A percentile compares a stretch with the other conserved stretches of the same genome.
These are phyloP conservation scores for Colletotrichum orbiculare DNA, from an alignment of 2,329 filamentous ascomycete species.

Conservation along the genomic window DNA sequence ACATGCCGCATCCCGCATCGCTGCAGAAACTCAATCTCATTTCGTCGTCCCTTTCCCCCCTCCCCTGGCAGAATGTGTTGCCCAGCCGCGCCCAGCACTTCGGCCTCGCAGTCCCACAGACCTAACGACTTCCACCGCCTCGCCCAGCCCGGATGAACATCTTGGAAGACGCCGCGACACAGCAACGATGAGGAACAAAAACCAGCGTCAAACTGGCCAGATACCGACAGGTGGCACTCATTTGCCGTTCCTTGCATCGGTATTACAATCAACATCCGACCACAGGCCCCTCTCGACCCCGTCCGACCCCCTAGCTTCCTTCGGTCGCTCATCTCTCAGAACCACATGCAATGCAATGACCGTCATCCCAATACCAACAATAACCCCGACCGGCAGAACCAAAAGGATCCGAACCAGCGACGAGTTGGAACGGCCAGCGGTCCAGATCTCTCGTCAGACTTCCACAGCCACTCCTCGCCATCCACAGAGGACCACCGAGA, in stretches of 20 bases:
- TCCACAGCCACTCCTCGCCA: constrained; percentile 18
- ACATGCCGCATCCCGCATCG: background rate
- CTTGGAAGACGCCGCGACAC: constrained; percentile 1
- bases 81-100: constrained; percentile 26
- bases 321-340: constrained; percentile 19
- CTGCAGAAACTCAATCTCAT: background rate
- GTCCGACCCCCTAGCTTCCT: constrained; percentile 4
- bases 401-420: background rate
- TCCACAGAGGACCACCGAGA: constrained; percentile 1
- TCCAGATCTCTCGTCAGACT: constrained; percentile 7
- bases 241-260: constrained; percentile 10
- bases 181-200: background rate
- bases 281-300: constrained; percentile 3
- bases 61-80: background rate
- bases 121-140: constrained; percentile 14
- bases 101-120: background rate
- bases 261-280: constrained; percentile 26
- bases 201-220: background rate
- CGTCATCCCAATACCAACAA: background rate
- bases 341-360: constrained; percentile 21
- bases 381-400: background rate
- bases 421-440: background rate
- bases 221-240: background rate
- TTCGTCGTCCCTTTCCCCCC: background rate
- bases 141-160: constrained; percentile 19